These are phyloP conservation scores for Petunia axillaris DNA, from an alignment of 257 asterid species.

Conservation along the genomic window DNA sequence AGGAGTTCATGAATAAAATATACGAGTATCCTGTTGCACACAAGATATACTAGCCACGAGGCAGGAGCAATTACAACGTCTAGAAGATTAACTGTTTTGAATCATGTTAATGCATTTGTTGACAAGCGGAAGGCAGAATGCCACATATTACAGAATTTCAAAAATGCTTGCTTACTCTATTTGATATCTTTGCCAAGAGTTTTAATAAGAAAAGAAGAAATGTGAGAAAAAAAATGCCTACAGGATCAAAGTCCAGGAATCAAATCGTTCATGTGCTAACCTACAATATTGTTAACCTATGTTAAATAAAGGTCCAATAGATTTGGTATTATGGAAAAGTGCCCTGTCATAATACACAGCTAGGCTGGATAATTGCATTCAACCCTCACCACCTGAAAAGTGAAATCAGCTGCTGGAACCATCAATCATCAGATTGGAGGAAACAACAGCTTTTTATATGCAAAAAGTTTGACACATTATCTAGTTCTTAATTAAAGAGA, in stretches of 20 bases:
- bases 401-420: not conserved
- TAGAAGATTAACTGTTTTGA: not conserved
- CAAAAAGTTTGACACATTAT: not conserved
- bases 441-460: not conserved
- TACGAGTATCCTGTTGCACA: not conserved
- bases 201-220: not conserved
- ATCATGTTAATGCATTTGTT: not conserved
- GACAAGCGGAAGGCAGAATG: not conserved
- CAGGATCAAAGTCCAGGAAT: not conserved
- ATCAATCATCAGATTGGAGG: no score
- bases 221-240: not conserved
- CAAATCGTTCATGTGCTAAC: not conserved
- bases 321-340: constrained; percentile 3
- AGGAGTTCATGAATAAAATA: not conserved
- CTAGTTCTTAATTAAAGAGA: not conserved
- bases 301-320: not conserved
- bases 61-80: not conserved
- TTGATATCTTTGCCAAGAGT: not conserved
- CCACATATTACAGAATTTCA: not conserved
- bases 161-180: not conserved
- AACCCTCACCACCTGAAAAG: no score
- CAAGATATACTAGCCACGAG: not conserved
- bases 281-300: not conserved
- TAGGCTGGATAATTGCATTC: not conserved
- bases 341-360: not conserved